A percentile compares a stretch with the other conserved stretches of the same genome.
Evolutionary conservation across 2,329 filamentous ascomycete genomes (phyloP).

Genomic region (Ascochyta clinopodiicola): DNA sequence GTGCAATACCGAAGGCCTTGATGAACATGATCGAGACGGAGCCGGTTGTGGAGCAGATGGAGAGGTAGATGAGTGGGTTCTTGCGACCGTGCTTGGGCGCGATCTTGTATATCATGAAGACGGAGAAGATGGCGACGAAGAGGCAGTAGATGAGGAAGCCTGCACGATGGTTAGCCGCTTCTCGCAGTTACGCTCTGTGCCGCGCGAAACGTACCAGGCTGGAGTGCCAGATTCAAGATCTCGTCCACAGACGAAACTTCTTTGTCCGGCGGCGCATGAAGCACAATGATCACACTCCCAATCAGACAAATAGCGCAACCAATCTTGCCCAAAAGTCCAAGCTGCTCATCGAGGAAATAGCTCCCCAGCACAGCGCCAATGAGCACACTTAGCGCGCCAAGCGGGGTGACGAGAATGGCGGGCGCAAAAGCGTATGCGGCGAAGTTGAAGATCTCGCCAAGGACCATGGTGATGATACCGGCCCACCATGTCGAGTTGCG

Average conservation of each 20-base stretch:
- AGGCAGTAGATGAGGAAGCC: constrained; percentile 89
- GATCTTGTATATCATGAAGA: constrained; percentile 95
- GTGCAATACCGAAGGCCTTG: constrained; percentile 96
- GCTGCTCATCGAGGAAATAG: constrained; percentile 88
- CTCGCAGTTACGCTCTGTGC: not conserved
- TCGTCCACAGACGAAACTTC: constrained; percentile 90
- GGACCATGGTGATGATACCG: constrained; percentile 84
- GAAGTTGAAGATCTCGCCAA: constrained; percentile 96
- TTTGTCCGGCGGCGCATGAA: constrained; percentile 94
- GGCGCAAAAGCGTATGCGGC: constrained; percentile 97
- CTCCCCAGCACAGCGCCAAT: constrained; percentile 94
- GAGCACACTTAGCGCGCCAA: constrained; percentile 91
- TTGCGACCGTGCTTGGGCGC: constrained; percentile 89
- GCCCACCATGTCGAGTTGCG: constrained; percentile 98
- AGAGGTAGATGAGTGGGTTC: constrained; percentile 95
- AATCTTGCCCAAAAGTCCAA: constrained; percentile 90
- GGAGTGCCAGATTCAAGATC: constrained; percentile 87
- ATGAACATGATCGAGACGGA: constrained; percentile 99
- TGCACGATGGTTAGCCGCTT: constrained; percentile 49
- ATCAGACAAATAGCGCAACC: constrained; percentile 96
- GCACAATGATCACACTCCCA: constrained; percentile 94
- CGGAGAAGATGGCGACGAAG: constrained; percentile 80
- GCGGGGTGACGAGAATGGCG: constrained; percentile 95
- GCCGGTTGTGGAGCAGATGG: constrained; percentile 96
- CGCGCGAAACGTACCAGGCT: constrained; percentile 72